Evolutionary conservation across 768 basidiomycete species (phyloP).

Genomic region (Melanogaster broomeanus): DNA sequence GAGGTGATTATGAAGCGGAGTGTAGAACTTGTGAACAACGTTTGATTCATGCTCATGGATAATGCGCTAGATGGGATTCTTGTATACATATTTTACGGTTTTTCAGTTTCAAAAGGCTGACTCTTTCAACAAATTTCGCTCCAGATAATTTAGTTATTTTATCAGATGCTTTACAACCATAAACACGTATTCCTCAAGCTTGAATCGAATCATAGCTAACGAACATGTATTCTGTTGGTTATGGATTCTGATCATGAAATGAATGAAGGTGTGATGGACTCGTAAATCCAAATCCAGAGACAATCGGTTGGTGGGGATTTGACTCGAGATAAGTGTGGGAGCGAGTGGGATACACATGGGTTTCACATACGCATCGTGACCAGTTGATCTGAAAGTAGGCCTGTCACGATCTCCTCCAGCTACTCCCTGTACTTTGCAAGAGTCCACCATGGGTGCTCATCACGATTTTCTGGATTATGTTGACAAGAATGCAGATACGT

Average conservation of each 20-base stretch:
- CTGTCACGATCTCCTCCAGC: too few species aligned
- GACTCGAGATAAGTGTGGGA: too few species aligned
- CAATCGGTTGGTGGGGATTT: too few species aligned
- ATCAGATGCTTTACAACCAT: slow-evolving; percentile 14
- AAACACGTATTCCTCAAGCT: slow-evolving; percentile 3
- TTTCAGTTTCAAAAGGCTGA: slow-evolving; percentile 11
- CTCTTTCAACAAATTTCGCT: slow-evolving; percentile 16
- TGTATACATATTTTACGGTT: slow-evolving; percentile 24
- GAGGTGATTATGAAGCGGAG: slow-evolving; percentile 73
- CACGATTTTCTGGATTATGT: slow-evolving; percentile 49
- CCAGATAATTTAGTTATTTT: slow-evolving; percentile 29
- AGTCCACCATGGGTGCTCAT: slow-evolving; percentile 34
- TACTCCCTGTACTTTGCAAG: too few species aligned
- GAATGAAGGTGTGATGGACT: too few species aligned
- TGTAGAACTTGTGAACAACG: slow-evolving; percentile 64
- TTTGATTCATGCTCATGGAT: slow-evolving; percentile 15
- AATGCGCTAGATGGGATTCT: slow-evolving; percentile 11
- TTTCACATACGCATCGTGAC: too few species aligned
- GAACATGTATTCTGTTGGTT: too few species aligned
- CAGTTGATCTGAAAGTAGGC: too few species aligned
- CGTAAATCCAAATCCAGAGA: too few species aligned
- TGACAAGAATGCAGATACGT: slow-evolving; percentile 67
- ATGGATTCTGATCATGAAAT: too few species aligned
- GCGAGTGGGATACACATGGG: too few species aligned
- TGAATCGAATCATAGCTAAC: neutral